A percentile compares a stretch with the other conserved stretches of the same genome.
phyloP scores from a whole-genome alignment of 768 basidiomycete species.

The Boletellus sp. region DNA sequence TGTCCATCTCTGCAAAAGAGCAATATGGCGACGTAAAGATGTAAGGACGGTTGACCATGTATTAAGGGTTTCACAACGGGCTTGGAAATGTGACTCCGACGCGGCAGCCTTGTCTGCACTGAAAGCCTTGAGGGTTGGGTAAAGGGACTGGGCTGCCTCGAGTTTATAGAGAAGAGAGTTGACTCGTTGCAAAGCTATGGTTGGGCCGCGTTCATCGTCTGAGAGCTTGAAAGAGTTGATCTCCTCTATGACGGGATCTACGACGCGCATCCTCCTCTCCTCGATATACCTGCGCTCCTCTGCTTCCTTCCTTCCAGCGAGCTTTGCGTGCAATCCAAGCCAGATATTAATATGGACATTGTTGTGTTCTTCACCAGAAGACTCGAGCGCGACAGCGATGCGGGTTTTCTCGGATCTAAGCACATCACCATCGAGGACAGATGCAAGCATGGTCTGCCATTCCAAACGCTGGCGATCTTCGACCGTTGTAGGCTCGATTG shows the following conservation, averaged over 20 bases:
- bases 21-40: constrained; percentile 79
- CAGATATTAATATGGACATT: constrained; percentile 71
- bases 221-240: constrained; percentile 70
- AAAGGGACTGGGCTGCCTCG: constrained; percentile 80
- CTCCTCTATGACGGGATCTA: constrained; percentile 83
- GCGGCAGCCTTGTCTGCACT: constrained; percentile 74
- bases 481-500: constrained; percentile 61
- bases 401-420: constrained; percentile 93
- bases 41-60: constrained; percentile 89
- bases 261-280: constrained; percentile 75
- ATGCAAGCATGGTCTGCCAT: constrained; percentile 95
- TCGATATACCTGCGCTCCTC: constrained; percentile 82
- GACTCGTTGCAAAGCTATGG: constrained; percentile 58
- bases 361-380: constrained; percentile 65
- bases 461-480: constrained; percentile 82
- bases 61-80: constrained; percentile 84
- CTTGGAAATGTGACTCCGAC: constrained; percentile 60
- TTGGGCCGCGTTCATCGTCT: constrained; percentile 32
- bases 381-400: constrained; percentile 75
- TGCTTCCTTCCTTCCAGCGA: constrained; percentile 72
- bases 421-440: constrained; percentile 91
- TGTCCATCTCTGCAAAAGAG: constrained; percentile 86
- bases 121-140: constrained; percentile 80
- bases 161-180: constrained; percentile 66
- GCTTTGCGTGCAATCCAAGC: constrained; percentile 85